Evolutionary conservation across 108 stramenopile species (phyloP), one percentile per base, ranked within the genome.

Genomic region (Nitzschia sp.): DNA sequence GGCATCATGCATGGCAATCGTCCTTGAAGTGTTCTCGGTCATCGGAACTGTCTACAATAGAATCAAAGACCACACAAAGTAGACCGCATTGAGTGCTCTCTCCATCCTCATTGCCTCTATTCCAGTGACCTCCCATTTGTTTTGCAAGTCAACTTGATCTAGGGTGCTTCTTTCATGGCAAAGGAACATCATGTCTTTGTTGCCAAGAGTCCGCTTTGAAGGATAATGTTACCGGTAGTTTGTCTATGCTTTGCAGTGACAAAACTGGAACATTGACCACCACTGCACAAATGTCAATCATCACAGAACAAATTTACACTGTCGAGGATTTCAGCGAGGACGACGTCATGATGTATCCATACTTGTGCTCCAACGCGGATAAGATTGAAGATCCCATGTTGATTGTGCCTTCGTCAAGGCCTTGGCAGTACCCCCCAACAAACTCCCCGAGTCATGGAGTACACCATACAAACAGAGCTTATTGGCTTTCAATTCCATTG

Each of bases 261-360:
- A 93, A 95, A 77, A 95, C 94, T 10, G 94, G 94, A 54, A 95
- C 94, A 20, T 63, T 95, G 37, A 95, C 93, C 21, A 95, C 93
- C 21, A 88, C 89, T 25, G 90, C 90, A 10, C 74, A 89, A 41
- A 89, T 95, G 73, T 84, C 89, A 42, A 77, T 95, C 52, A 84
- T 87, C 59, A 26, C 57, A 7, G 86, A 92, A 11, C 50, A 56
- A n/a, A 75, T 88, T 34, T 79, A 67, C 41, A 55, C 76, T 38
- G 55, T 63, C 14, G 81, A 59, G 22, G 85, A 69, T 14, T 92
- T 83, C 53, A 77, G 64, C 12, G 50, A 75, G 3, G 69, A 76
- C 12, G 77, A 88, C 15, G 83, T 89, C 8, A 56, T 90, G 37
- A 57, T 70, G 26, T 86, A 81, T 63, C 85, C 79, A 12, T 79